Conservation (phyloP, 1,284 basidiomycete genomes). For the Hymenochaete sp. region DNA sequence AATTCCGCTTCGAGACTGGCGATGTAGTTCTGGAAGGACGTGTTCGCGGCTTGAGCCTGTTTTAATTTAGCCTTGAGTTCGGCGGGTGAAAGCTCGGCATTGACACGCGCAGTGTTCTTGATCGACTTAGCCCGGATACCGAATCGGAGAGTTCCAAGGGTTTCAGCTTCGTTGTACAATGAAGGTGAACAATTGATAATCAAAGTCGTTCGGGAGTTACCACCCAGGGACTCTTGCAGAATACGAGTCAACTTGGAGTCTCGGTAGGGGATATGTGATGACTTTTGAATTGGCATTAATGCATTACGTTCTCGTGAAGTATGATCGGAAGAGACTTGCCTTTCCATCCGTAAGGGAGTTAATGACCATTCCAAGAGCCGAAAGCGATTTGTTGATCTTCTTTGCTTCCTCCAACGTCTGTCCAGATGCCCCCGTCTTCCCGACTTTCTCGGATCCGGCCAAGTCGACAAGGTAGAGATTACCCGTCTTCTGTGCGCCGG, state of each 20-base stretch:
- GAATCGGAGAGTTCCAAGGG: slow-evolving; percentile 94
- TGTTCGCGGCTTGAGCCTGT: slow-evolving; percentile 84
- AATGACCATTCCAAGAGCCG: slow-evolving; percentile 99
- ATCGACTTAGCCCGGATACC: slow-evolving; percentile 99
- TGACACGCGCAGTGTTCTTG: slow-evolving; percentile 99
- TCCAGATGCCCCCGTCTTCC: slow-evolving; percentile 98
- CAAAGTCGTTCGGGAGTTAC: slow-evolving; percentile 96
- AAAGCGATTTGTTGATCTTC: slow-evolving; percentile 99
- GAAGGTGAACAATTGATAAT: slow-evolving; percentile 99
- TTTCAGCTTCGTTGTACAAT: slow-evolving; percentile 94
- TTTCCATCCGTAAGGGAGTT: slow-evolving; percentile 96
- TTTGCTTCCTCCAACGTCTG: slow-evolving; percentile 99
- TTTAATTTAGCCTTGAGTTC: slow-evolving; percentile 91
- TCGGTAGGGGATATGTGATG: slow-evolving; percentile 96
- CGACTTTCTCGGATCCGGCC: slow-evolving; percentile 98
- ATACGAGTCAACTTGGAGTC: slow-evolving; percentile 99
- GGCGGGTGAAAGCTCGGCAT: slow-evolving; percentile 93
- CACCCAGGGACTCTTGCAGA: slow-evolving; percentile 98
- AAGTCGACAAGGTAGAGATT: slow-evolving; percentile 98
- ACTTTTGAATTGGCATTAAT: slow-evolving; percentile 43
- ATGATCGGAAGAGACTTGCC: slow-evolving; percentile 42
- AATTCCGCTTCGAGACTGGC: slow-evolving; percentile 87
- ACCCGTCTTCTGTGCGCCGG: slow-evolving; percentile 91
- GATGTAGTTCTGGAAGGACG: slow-evolving; percentile 81
- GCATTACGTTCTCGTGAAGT: neutral